phyloP scores from a whole-genome alignment of 2,329 filamentous ascomycete genomes.

The Trichophyton benhamiae region DNA sequence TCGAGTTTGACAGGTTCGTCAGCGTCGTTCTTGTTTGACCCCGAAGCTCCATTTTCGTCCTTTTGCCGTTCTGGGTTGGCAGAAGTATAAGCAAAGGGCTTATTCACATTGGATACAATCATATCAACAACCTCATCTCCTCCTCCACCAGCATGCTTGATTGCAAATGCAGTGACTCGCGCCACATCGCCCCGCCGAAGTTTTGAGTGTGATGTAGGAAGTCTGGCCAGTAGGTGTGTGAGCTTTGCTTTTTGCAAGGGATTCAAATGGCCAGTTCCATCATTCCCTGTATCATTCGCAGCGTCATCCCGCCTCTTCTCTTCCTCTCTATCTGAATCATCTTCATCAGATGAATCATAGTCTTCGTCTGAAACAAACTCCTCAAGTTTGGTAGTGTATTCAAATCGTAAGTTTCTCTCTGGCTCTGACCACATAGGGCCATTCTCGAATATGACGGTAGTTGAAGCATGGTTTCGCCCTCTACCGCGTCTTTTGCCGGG shows the following conservation, averaged over 20 bases:
- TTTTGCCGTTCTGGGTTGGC: conserved; percentile 46
- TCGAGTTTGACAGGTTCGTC: conserved; percentile 21
- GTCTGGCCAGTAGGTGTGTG: conserved; percentile 65
- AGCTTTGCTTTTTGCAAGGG: conserved; percentile 76
- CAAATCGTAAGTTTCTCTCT: conserved; percentile 60
- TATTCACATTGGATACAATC: conserved; percentile 68
- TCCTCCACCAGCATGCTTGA: conserved; percentile 71
- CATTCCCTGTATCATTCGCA: conserved; percentile 29
- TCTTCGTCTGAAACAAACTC: conserved; percentile 75
- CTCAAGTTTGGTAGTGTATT: conserved; percentile 63
- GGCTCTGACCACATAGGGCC: conserved; percentile 67
- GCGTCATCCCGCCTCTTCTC: conserved; percentile 34
- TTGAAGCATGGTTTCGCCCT: conserved; percentile 35
- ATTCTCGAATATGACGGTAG: conserved; percentile 52
- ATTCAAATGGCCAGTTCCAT: conserved; percentile 58
- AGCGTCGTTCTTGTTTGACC: conserved; percentile 22
- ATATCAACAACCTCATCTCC: conserved; percentile 86
- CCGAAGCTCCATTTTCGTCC: conserved; percentile 10
- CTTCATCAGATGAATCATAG: conserved; percentile 78
- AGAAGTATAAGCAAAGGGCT: conserved; percentile 59
- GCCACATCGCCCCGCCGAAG: conserved; percentile 78
- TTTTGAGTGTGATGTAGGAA: conserved; percentile 62
- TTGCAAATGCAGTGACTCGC: conserved; percentile 74
- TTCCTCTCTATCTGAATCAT: conserved; percentile 44
- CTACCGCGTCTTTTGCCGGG: conserved; percentile 29